Conservation (phyloP, 768 basidiomycete species). For the Multifurca ochricompacta region DNA sequence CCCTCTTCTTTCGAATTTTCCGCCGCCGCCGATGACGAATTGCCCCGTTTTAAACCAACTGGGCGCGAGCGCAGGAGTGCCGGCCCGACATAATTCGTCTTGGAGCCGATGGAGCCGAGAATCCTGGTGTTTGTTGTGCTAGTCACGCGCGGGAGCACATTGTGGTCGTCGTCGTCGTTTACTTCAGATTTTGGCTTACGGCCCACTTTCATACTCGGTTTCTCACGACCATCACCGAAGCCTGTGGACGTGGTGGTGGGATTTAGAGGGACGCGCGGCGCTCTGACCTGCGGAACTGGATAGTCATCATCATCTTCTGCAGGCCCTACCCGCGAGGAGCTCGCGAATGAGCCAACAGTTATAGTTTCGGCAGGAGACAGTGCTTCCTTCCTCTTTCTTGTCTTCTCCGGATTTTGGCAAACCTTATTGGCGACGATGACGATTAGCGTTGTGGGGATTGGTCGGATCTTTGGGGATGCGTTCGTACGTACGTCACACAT, state of each 20-base stretch:
- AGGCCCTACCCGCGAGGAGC: slow-evolving; percentile 14
- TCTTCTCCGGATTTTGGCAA: slow-evolving; percentile 72
- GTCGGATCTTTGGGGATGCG: neutral
- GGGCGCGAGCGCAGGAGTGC: slow-evolving; percentile 16
- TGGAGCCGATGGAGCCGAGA: slow-evolving; percentile 14
- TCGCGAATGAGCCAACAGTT: slow-evolving; percentile 23
- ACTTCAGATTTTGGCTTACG: neutral
- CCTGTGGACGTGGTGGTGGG: too few species aligned
- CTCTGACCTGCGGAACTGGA: slow-evolving; percentile 4
- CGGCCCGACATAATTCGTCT: slow-evolving; percentile 16
- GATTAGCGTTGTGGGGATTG: neutral
- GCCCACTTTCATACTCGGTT: neutral
- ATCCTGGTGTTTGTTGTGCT: slow-evolving; percentile 18
- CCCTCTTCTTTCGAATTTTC: slow-evolving; percentile 1
- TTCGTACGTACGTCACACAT: slow-evolving; percentile 70
- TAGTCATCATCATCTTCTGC: slow-evolving; percentile 27
- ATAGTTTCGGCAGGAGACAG: slow-evolving; percentile 38
- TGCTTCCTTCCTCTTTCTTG: slow-evolving; percentile 38
- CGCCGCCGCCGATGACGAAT: too few species aligned
- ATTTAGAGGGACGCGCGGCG: neutral
- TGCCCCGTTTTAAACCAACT: slow-evolving; percentile 7
- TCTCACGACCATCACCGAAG: neutral
- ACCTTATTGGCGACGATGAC: slow-evolving; percentile 40
- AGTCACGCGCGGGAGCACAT: slow-evolving; percentile 4
- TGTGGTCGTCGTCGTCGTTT: neutral